Evolutionary conservation across 495 filamentous ascomycete species (phyloP), one percentile per base, ranked within the genome.

Genomic region (Aeminium ludgeri): DNA sequence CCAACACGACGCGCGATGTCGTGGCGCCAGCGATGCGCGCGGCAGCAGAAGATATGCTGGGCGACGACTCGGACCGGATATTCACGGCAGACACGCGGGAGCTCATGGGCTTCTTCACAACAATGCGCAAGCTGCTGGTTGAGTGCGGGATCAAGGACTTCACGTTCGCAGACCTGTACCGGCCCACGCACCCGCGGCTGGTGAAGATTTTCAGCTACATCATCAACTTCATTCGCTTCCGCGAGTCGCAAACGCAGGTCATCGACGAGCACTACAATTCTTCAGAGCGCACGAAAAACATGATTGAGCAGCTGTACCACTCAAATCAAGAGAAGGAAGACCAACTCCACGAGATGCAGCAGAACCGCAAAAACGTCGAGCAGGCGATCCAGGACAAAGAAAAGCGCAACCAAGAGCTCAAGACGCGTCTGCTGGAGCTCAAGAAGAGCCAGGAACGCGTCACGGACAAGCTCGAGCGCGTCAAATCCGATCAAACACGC

Each of bases 151-250:
- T 97, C 46, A 75, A 74, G 44, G 89, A 97, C 58, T 95, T 97
- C 53, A 85, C 76, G 12, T 93, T 96, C 60, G 72, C 73, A 20
- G 89, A 97, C 54, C 59, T 97, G 5, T 80, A 82, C 46, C 82
- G 78, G 60, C 89, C 89, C 18, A 91, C 84, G 10, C 80, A 83
- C 53, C 77, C 77, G 39, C 78, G 89, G 38, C 70, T 97, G 4
- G 77, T 82, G 44, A 85, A 82, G 60, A 86, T 95, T 44, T 86
- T 96, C 53, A 87, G 80, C 20, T 95, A 94, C 55, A 67, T 96
- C 38, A 96, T 97, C 61, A 97, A 97, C 61, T 97, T 97, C 60
- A 85, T 94, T 37, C 73, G 89, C 36, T 97, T 95, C 62, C 81
- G 91, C 46, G 86, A 93, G 62, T 82, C 76, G 41, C 86, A 93